Conservation (phyloP, 31 red algal species). For the Endocladia muricata region DNA sequence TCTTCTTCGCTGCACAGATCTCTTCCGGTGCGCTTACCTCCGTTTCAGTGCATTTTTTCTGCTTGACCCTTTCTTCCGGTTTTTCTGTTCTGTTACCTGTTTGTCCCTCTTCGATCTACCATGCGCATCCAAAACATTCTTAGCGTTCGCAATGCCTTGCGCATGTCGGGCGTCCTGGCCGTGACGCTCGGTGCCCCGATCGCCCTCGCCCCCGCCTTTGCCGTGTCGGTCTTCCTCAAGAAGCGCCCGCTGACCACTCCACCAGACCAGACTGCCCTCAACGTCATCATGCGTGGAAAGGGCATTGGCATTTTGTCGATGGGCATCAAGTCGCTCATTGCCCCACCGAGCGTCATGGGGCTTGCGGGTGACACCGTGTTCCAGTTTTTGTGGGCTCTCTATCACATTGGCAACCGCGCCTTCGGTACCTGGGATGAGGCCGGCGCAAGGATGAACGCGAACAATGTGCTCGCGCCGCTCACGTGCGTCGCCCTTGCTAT, state of each 20-base stretch:
- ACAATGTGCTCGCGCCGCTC: no score
- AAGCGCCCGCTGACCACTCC: not conserved
- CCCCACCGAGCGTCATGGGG: not conserved
- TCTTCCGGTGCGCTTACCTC: no score
- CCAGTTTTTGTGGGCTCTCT: not conserved
- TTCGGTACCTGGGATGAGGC: not conserved
- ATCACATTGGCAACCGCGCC: not conserved
- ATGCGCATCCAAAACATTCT: no score
- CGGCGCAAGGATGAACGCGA: not conserved
- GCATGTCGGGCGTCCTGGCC: not conserved
- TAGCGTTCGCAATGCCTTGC: not conserved
- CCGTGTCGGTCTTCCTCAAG: not conserved
- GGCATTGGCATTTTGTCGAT: not conserved
- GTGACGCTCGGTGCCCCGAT: not conserved
- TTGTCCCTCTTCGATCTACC: no score
- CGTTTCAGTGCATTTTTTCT: no score
- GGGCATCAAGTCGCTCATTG: not conserved
- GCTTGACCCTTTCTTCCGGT: no score
- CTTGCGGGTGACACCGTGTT: not conserved
- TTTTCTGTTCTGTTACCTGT: no score
- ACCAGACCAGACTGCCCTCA: not conserved
- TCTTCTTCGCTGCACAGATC: no score
- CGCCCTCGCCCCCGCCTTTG: not conserved
- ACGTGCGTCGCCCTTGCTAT: no score
- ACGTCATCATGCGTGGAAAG: not conserved